phyloP scores from a whole-genome alignment of 805 yeast genomes.

The Candida schatavii region DNA sequence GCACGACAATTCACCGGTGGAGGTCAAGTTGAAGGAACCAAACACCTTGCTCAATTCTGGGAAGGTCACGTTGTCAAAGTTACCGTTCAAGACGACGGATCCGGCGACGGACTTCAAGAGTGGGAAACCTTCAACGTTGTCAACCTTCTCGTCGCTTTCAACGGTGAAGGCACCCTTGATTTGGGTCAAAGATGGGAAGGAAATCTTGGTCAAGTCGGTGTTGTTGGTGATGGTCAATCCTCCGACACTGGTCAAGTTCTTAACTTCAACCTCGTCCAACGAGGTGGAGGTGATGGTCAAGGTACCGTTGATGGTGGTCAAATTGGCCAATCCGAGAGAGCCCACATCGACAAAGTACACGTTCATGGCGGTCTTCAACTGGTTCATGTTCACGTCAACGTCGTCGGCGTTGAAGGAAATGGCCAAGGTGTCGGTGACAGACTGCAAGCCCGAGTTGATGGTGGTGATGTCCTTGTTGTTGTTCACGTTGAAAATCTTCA shows the following conservation, averaged over 20 bases:
- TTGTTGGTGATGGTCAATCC: constrained; percentile 75
- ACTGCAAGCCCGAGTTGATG: constrained; percentile 66
- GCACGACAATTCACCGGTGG: constrained; percentile 82
- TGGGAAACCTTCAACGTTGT: constrained; percentile 68
- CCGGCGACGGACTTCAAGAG: constrained; percentile 76
- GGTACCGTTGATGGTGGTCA: constrained; percentile 75
- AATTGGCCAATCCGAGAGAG: constrained; percentile 65
- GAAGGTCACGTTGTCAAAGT: constrained; percentile 76
- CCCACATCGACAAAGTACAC: constrained; percentile 79
- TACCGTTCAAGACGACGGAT: constrained; percentile 80
- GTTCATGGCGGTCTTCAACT: constrained; percentile 83
- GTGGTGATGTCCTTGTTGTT: constrained; percentile 80
- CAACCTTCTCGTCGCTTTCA: constrained; percentile 77
- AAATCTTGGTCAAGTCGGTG: constrained; percentile 63
- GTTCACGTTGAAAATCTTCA: constrained; percentile 71
- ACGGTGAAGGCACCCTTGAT: constrained; percentile 94
- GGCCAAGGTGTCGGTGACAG: constrained; percentile 71
- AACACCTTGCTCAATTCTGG: constrained; percentile 70
- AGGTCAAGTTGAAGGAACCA: constrained; percentile 88
- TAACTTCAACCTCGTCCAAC: constrained; percentile 52
- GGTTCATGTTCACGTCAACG: constrained; percentile 65
- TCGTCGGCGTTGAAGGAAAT: constrained; percentile 83
- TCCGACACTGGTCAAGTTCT: constrained; percentile 63
- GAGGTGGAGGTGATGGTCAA: constrained; percentile 76
- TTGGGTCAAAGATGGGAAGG: constrained; percentile 64